phyloP scores from a whole-genome alignment of 1,139 yeast species.

The Geotrichum restrictum region DNA sequence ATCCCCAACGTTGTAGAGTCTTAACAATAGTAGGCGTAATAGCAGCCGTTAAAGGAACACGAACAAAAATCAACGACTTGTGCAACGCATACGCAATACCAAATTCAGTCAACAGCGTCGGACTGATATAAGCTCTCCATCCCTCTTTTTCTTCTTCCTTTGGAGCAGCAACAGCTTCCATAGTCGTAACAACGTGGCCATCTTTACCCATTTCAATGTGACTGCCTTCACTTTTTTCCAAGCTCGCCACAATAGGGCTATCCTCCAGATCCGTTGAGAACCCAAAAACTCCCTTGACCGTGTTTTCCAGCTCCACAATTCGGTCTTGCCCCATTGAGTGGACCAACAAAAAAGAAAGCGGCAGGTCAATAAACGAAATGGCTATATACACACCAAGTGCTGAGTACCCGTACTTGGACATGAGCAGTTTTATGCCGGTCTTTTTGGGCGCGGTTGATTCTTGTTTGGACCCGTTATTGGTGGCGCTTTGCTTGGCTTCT shows the following conservation, averaged over 20 bases:
- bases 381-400: conserved; percentile 82
- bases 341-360: conserved; percentile 74
- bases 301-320: conserved; percentile 17
- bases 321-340: conserved; percentile 21
- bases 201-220: conserved; percentile 23
- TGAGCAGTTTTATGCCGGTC: conserved; percentile 53
- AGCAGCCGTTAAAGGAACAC: conserved; percentile 90
- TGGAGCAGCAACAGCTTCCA: not conserved
- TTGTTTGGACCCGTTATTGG: not conserved
- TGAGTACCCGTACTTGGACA: conserved; percentile 85
- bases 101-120: conserved; percentile 59
- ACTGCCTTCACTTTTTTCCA: conserved; percentile 24
- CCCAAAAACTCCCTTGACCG: conserved; percentile 16
- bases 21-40: conserved; percentile 78
- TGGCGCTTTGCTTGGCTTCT: conserved; percentile 12
- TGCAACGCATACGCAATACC: conserved; percentile 91
- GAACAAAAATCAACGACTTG: conserved; percentile 69
- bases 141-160: conserved; percentile 21
- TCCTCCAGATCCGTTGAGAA: conserved; percentile 27
- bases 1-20: conserved; percentile 69
- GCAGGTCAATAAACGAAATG: conserved; percentile 69
- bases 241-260: conserved; percentile 25
- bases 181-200: conserved; percentile 22
- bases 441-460: conserved; percentile 39
- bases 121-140: conserved; percentile 18